Evolutionary conservation across 2,329 filamentous ascomycete species (phyloP), one percentile per base, ranked within the genome.

Genomic region (Emmonsia crescens): DNA sequence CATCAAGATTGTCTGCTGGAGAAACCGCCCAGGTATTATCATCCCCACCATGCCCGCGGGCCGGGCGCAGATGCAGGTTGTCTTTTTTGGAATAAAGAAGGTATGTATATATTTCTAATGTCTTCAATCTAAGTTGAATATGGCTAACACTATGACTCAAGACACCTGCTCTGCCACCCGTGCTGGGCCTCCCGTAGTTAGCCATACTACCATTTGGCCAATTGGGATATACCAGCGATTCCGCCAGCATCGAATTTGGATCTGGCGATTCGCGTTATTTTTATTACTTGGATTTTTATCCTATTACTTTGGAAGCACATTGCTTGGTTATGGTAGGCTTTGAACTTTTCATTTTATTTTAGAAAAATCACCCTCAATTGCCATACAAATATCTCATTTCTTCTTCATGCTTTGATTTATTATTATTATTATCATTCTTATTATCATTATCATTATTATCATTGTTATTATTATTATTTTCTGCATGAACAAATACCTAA

Each of bases 11-110:
- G 59, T 24, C 31, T 48, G 14, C 55, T 66, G 12, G 62, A 64
- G 27, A 60, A 14, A 40, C 62, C 12, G 55, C 62, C 36, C 56
- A 27, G n/a, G 46, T 36, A 24, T n/a, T 14, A 38, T 33, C 31
- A 42, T 6, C 38, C 60, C 5, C 5, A 33, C 19, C 42, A 21
- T 24, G n/a, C 14, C 27, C 5, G 6, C n/a, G 9, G n/a, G 44
- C 19, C 6, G 14, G 48, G 62, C 57, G 63, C 64, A 62, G 62
- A 64, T 61, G 62, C 64, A 60, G 62, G 63, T 57, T 24, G 61
- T 61, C 60, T 24, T 60, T 61, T 61, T 24, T 57, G 51, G 61
- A 57, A 63, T 57, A 59, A 61, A 63, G 62, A 66, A 61, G 63
- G 64, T 65, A 33, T 46, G 64, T 46, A 42, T n/a, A n/a, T n/a